These are phyloP conservation scores for Amphicarpaea edgeworthii DNA, from an alignment of 306 rosid species.

Conservation along the genomic window DNA sequence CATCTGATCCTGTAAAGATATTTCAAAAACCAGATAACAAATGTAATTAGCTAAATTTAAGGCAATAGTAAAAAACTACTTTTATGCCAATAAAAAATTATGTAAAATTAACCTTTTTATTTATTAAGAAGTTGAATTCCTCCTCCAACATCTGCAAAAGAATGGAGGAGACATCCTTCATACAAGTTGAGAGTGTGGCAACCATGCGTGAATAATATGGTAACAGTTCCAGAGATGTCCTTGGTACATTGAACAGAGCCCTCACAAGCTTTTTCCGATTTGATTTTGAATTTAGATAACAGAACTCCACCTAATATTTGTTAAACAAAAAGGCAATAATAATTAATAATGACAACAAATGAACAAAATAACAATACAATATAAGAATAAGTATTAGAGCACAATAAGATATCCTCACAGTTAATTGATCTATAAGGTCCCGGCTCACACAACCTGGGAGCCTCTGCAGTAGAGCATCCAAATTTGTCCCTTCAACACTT, in stretches of 20 bases:
- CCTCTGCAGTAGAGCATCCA: slow-evolving; percentile 97
- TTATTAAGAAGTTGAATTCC: slow-evolving; percentile 93
- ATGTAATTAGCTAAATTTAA: slow-evolving; percentile 38
- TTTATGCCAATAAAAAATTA: slow-evolving; percentile 1
- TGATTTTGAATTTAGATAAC: slow-evolving; percentile 94
- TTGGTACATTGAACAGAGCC: slow-evolving; percentile 95
- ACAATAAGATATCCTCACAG: slow-evolving; percentile 62
- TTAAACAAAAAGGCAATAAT: slow-evolving; percentile 19
- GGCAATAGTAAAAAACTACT: slow-evolving; percentile 8
- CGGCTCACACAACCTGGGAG: slow-evolving; percentile 99
- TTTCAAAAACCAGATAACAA: slow-evolving; percentile 42
- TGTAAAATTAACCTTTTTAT: slow-evolving; percentile 79
- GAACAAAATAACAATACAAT: slow-evolving; percentile 32
- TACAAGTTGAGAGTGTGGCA: slow-evolving; percentile 94
- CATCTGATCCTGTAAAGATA: slow-evolving; percentile 91
- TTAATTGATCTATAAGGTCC: slow-evolving; percentile 96
- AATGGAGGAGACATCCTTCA: slow-evolving; percentile 94
- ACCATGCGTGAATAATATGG: slow-evolving; percentile 98
- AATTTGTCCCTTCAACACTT: slow-evolving; percentile 86
- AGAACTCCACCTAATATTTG: slow-evolving; percentile 86
- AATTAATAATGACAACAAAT: slow-evolving; percentile 34
- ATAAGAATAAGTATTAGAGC: slow-evolving; percentile 27
- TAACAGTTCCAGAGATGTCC: slow-evolving; percentile 93
- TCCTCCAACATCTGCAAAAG: slow-evolving; percentile 94
- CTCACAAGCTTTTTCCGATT: slow-evolving; percentile 92